These are phyloP conservation scores for Rutidosis leptorrhynchoides DNA, from an alignment of 129 eudicot genomes.

Conservation along the genomic window DNA sequence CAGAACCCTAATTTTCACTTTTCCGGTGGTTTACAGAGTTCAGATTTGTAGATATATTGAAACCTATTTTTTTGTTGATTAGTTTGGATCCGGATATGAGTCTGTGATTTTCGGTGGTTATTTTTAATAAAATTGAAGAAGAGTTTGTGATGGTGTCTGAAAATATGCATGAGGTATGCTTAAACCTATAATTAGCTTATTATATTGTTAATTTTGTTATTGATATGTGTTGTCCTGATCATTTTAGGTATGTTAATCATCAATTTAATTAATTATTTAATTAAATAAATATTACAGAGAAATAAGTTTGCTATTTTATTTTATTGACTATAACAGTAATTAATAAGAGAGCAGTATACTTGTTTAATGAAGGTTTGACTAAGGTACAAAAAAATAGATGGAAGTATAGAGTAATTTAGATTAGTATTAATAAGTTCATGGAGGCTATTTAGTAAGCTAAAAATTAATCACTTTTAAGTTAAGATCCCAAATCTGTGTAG, in stretches of 20 bases:
- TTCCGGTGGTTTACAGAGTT: slow-evolving; percentile 7
- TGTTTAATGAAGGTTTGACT: slow-evolving; percentile 15
- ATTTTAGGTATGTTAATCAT: not conserved
- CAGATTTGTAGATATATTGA: slow-evolving; percentile 24
- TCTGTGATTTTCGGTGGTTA: slow-evolving; percentile 14
- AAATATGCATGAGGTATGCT: slow-evolving; percentile 55
- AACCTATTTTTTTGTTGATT: not conserved
- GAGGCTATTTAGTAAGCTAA: not conserved
- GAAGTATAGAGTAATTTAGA: not conserved
- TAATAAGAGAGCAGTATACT: not conserved
- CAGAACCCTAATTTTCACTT: slow-evolving; percentile 15
- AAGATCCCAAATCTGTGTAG: slow-evolving; percentile 6
- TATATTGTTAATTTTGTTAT: not conserved
- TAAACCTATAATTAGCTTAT: not conserved
- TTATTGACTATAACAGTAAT: no score
- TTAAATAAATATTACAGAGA: not conserved
- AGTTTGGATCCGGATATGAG: slow-evolving; percentile 35
- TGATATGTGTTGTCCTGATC: not conserved
- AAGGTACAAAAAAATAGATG: not conserved
- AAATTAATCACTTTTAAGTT: slow-evolving; percentile 11
- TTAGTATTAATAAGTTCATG: not conserved
- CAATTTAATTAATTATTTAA: no score
- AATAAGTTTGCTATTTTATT: not conserved
- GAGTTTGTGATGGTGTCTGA: slow-evolving; percentile 45
- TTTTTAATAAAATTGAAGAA: slow-evolving; percentile 13